Evolutionary conservation across 768 basidiomycete species (phyloP), one percentile per base, ranked within the genome.

Genomic region (Mycena galopus): DNA sequence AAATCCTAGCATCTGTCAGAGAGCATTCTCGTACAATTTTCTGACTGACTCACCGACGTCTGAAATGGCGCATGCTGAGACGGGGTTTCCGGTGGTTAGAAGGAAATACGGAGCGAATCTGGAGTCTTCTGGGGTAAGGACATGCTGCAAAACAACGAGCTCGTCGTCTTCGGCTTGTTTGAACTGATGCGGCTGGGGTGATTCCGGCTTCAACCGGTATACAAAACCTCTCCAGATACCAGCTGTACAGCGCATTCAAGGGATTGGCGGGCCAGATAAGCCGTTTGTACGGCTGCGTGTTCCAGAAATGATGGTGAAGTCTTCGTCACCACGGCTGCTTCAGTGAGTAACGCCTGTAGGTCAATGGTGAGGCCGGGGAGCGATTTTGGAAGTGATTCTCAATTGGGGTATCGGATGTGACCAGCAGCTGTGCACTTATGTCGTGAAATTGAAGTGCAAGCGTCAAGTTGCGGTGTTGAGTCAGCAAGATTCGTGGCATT

Each of bases 371-470:
- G 85, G 21, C 87, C 83, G 7, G 88, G 86, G 11, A 95, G 84
- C 1, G 88, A 82, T n/a, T 86, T 84, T 0, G 96, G 95, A 76
- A 96, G 67, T 90, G 86, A 64, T 87, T 84, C 29, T 86, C 81
- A 2, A 95, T 79, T 4, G 92, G 89, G 12, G 84, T 83, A 4
- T 82, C 80, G 5, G 83, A 77, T 56, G 82, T 81, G 39, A 89
- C 82, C 4, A 95, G 82, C 2, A 95, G 84, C 32, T 93, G 91
- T 5, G 90, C 86, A 65, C 94, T 94, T 50, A 92, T 80, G 79
- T 97, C 95, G 74, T 90, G 89, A 79, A 96, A 93, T 65, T 87
- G 88, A 23, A 96, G 16, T 1, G 71, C 74, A 35, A 42, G 81
- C 6, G 86, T 88, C 23, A 91, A 83, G 78, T 96, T 91, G 12